Evolutionary conservation across 306 rosid species (phyloP), one percentile per base, ranked within the genome.

Genomic region (Lathyrus aphaca): DNA sequence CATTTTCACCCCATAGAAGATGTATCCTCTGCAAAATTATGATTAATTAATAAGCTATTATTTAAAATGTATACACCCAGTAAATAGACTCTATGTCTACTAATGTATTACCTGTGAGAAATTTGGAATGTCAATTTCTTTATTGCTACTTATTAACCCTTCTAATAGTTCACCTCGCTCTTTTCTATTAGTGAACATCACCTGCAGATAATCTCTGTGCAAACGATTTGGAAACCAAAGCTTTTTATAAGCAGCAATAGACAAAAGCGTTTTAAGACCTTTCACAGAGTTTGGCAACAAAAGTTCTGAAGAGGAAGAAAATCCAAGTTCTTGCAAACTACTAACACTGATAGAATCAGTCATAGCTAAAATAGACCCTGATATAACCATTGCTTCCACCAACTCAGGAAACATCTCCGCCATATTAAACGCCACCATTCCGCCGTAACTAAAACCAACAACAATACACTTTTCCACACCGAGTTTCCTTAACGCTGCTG

Each of bases 1-100:
- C 97, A 15, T 88, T 78, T 82, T 86, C 94, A 1, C 98, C 98
- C 98, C 98, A 93, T 53, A 93, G 39, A 5, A 93, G 97, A 72
- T 93, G 97, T 58, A 92, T 84, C 74, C 82, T 80, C 97, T 92
- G 85, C 74, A 72, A 21, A 42, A 1, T 4, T 0, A 10, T 18
- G 35, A 39, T 45, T 12, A 10, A 14, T 13, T 13, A 5, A 1
- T n/a, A n/a, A n/a, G n/a, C n/a, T n/a, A n/a, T n/a, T n/a, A n/a
- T n/a, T n/a, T n/a, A n/a, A n/a, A n/a, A n/a, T n/a, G n/a, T n/a
- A n/a, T n/a, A n/a, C n/a, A n/a, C n/a, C n/a, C n/a, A n/a, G n/a
- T n/a, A n/a, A n/a, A n/a, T n/a, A n/a, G n/a, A n/a, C n/a, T n/a
- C n/a, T n/a, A n/a, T n/a, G n/a, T n/a, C n/a, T n/a, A n/a, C n/a